Evolutionary conservation across 129 eudicot species (phyloP).

Genomic region (Tanacetum coccineum): DNA sequence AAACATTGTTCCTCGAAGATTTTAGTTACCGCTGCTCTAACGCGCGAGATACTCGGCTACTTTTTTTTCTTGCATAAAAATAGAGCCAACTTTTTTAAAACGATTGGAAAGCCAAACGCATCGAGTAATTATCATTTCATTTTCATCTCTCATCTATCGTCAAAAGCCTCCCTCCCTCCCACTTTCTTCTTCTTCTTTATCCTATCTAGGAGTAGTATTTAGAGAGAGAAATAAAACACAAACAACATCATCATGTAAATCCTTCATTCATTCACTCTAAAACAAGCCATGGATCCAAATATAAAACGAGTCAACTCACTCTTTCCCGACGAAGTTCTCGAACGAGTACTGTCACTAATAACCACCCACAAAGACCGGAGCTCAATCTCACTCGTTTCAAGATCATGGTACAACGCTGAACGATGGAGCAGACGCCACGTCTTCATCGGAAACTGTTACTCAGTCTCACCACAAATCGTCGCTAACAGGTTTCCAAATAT

Average conservation of each 20-base stretch:
- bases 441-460: slow-evolving; percentile 79
- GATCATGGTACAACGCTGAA: slow-evolving; percentile 79
- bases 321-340: slow-evolving; percentile 72
- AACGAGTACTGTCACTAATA: slow-evolving; percentile 54
- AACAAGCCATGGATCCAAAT: slow-evolving; percentile 40
- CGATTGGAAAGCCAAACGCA: too few relatives aligned
- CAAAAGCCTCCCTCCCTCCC: not conserved
- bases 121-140: too few relatives aligned
- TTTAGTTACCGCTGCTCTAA: too few relatives aligned
- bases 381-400: slow-evolving; percentile 69
- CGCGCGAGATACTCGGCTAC: too few relatives aligned
- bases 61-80: too few relatives aligned
- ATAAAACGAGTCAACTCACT: slow-evolving; percentile 30
- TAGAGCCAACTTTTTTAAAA: too few relatives aligned
- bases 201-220: too few relatives aligned
- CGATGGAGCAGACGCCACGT: slow-evolving; percentile 67
- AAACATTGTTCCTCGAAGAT: too few relatives aligned
- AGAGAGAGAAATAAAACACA: slow-evolving; percentile 14
- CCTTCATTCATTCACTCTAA: not conserved
- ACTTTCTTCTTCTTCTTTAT: slow-evolving; percentile 17
- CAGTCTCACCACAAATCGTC: slow-evolving; percentile 70
- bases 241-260: slow-evolving; percentile 26
- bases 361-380: slow-evolving; percentile 60
- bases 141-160: slow-evolving; percentile 20
- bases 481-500: slow-evolving; percentile 68